Evolutionary conservation across 2,329 filamentous ascomycete genomes (phyloP).

Genomic region (Ophiostoma sp.): DNA sequence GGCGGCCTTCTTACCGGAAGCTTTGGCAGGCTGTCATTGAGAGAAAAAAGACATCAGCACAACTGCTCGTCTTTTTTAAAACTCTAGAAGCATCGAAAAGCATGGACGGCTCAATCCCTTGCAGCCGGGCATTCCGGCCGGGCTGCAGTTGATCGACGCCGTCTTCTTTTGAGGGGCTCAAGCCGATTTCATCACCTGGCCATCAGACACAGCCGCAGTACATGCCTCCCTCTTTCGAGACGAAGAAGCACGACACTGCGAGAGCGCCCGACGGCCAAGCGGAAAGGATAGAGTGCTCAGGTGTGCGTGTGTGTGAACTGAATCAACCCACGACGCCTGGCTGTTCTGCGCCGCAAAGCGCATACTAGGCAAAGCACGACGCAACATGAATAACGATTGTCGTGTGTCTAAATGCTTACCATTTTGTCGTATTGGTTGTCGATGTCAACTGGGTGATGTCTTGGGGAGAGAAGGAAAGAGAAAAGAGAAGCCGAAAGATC

Average conservation of each 20-base stretch:
- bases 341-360: constrained; percentile 25
- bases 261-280: constrained; percentile 13
- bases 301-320: constrained; percentile 14
- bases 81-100: constrained; percentile 69
- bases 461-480: constrained; percentile 29
- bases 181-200: constrained; percentile 57
- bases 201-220: neutral
- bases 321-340: constrained; percentile 22
- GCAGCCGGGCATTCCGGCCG: constrained; percentile 40
- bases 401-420: constrained; percentile 50
- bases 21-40: constrained; percentile 99
- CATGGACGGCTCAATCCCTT: constrained; percentile 28
- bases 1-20: constrained; percentile 89
- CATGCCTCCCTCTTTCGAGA: constrained; percentile 35
- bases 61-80: constrained; percentile 66
- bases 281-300: constrained; percentile 23
- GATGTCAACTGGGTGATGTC: constrained; percentile 30
- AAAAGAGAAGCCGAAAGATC: constrained; percentile 10
- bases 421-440: constrained; percentile 48
- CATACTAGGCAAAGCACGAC: constrained; percentile 28
- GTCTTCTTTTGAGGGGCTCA: constrained; percentile 42
- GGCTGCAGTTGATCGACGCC: neutral
- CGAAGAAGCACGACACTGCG: constrained; percentile 31
- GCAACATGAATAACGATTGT: constrained; percentile 31
- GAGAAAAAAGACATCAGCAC: constrained; percentile 97